Evolutionary conservation across 2,329 filamentous ascomycete genomes (phyloP).

Genomic region (Pezizomycotina sp.): DNA sequence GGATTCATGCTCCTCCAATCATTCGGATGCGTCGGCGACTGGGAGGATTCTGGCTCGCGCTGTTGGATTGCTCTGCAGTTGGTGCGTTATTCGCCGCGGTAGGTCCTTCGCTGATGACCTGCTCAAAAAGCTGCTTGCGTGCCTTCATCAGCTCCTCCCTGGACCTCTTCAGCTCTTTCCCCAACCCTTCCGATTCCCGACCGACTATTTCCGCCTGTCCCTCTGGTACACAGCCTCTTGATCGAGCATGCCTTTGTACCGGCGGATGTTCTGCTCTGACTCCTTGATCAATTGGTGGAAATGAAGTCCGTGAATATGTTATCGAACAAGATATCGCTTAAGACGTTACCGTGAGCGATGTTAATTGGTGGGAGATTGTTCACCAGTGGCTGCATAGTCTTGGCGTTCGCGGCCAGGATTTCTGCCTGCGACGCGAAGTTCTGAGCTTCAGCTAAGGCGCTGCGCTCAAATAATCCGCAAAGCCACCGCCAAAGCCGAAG

Average conservation of each 20-base stretch:
- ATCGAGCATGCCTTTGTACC: slow-evolving; percentile 28
- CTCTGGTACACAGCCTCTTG: slow-evolving; percentile 26
- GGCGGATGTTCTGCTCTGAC: slow-evolving; percentile 29
- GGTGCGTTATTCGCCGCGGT: too few relatives aligned
- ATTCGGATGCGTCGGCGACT: too few relatives aligned
- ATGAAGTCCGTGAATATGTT: slow-evolving; percentile 38
- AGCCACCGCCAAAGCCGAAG: slow-evolving; percentile 35
- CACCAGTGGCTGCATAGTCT: slow-evolving; percentile 30
- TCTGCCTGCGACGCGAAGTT: slow-evolving; percentile 31
- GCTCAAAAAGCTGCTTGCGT: slow-evolving; percentile 33
- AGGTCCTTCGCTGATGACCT: too few relatives aligned
- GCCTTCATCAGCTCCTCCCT: slow-evolving; percentile 33
- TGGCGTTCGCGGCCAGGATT: slow-evolving; percentile 31
- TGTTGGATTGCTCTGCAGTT: too few relatives aligned
- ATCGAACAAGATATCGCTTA: slow-evolving; percentile 40
- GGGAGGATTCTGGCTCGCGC: too few relatives aligned
- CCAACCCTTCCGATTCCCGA: slow-evolving; percentile 27
- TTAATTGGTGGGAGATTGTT: slow-evolving; percentile 29
- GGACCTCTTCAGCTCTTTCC: slow-evolving; percentile 28
- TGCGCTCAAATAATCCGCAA: slow-evolving; percentile 39
- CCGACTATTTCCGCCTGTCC: slow-evolving; percentile 24
- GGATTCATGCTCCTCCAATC: too few relatives aligned
- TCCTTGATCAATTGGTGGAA: slow-evolving; percentile 39
- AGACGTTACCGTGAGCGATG: slow-evolving; percentile 34
- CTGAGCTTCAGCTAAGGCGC: slow-evolving; percentile 36